Base-by-base conservation (phyloP, 352 stramenopile species). In the Globisporangium alternatum region DNA sequence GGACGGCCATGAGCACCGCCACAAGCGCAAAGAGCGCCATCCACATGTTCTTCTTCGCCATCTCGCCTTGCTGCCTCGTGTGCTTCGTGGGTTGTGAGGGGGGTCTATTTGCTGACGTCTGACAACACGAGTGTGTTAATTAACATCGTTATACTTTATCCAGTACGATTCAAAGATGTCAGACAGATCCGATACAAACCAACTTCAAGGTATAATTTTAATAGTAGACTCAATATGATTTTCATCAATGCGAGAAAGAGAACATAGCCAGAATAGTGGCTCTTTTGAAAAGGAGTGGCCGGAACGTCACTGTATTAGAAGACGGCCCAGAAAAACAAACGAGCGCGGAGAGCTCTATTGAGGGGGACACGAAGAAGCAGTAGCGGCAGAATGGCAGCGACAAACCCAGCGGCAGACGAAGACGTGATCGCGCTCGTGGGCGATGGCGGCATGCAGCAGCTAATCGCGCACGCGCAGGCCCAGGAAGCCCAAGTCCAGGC, bases 341-440 rank as follows among this genome's bases (percentile, higher is more conserved):
- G 21, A 64, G 28, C 7, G 9, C 28, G 21, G 13, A 61, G 30
- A 56, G 37, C 37, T 41, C 53, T 60, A 55, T 66, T 51, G 52
- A 58, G 52, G 52, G 6, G 31, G 28, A 56, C 12, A 51, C 25
- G 56, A 47, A 43, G 30, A 53, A 39, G 33, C 13, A 54, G 30
- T 41, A 33, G 44, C n/a, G 7, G 33, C 41, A 64, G 47, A 48
- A 74, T 74, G 65, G 64, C 69, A 51, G 71, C 70, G 64, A 90
- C 87, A 72, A 71, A 71, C 41, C 75, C 76, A 54, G 76, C 77
- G 25, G 60, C 78, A 43, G 52, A 25, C 19, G 78, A 88, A 49
- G 78, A 89, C 35, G 77, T 87, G 67, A 60, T 89, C 49, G 79
- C 76, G 60, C 80, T 90, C 22, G 78, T 86, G 54, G 60, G 74